Evolutionary conservation across 441 rosid genomes (phyloP).

Genomic region (Populus trichocarpa): DNA sequence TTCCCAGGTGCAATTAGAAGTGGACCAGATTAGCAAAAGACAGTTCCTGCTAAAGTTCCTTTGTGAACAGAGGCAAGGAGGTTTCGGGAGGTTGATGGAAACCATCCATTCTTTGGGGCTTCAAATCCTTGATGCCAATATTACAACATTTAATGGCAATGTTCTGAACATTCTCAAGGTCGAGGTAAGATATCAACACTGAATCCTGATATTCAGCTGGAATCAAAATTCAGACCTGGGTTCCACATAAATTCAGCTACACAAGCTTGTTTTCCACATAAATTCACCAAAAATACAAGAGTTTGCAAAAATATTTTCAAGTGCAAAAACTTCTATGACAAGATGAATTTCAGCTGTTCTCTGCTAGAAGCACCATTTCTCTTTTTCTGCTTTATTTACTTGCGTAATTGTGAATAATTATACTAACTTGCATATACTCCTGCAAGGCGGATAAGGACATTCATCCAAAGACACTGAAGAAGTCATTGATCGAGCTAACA

Average conservation of each 20-base stretch:
- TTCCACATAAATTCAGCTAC: not conserved
- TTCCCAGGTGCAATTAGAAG: slow-evolving; percentile 49
- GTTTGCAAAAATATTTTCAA: too few species aligned
- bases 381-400: not conserved
- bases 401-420: not conserved
- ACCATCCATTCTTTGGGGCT: slow-evolving; percentile 48
- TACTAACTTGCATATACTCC: not conserved
- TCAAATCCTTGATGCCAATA: slow-evolving; percentile 60
- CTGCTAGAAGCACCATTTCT: not conserved
- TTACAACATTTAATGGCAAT: slow-evolving; percentile 49
- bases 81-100: slow-evolving; percentile 61
- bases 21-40: slow-evolving; percentile 49
- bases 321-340: not conserved
- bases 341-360: not conserved
- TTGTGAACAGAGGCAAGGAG: slow-evolving; percentile 42
- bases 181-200: slow-evolving; percentile 41
- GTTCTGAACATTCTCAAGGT: slow-evolving; percentile 57
- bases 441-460: slow-evolving; percentile 34
- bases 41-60: slow-evolving; percentile 47
- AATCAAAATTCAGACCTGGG: not conserved
- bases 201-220: not conserved
- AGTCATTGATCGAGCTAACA: slow-evolving; percentile 31
- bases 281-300: not conserved
- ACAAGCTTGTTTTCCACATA: not conserved
- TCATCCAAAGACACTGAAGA: slow-evolving; percentile 32